Conservation (phyloP, 2,329 filamentous ascomycete species). For the Hypoxylon sp. region DNA sequence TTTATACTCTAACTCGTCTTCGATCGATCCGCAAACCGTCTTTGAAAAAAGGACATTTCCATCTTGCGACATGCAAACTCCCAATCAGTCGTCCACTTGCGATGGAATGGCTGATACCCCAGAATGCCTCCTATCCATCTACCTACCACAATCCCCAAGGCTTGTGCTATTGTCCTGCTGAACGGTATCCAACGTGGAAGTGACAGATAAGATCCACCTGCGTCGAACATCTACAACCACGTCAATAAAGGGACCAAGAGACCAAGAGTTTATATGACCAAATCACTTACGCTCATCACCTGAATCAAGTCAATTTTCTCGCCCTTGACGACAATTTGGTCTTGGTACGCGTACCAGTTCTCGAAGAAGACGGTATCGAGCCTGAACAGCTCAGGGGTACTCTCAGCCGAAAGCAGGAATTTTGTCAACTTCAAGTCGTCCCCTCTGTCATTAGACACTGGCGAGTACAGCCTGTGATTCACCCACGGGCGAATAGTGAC, state of each 20-base stretch:
- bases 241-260: not conserved
- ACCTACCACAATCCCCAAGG: conserved; percentile 52
- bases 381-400: conserved; percentile 46
- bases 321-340: conserved; percentile 48
- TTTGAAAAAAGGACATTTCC: conserved; percentile 49
- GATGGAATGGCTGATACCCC: conserved; percentile 55
- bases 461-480: conserved; percentile 48
- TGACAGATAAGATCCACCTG: conserved; percentile 54
- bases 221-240: conserved; percentile 55
- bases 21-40: conserved; percentile 43
- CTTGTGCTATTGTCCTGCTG: conserved; percentile 46
- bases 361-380: conserved; percentile 53
- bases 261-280: not conserved
- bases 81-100: conserved; percentile 56
- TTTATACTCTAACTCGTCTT: conserved; percentile 16
- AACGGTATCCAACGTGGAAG: conserved; percentile 56
- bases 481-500: conserved; percentile 43
- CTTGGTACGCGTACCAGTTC: conserved; percentile 54
- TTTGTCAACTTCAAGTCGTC: conserved; percentile 40
- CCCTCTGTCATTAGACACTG: conserved; percentile 29
- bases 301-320: conserved; percentile 46
- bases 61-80: conserved; percentile 53
- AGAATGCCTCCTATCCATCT: conserved; percentile 55
- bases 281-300: conserved; percentile 47
- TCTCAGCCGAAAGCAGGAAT: conserved; percentile 49